Conservation (phyloP, 768 basidiomycete genomes). For the Pulveroboletus sp. region DNA sequence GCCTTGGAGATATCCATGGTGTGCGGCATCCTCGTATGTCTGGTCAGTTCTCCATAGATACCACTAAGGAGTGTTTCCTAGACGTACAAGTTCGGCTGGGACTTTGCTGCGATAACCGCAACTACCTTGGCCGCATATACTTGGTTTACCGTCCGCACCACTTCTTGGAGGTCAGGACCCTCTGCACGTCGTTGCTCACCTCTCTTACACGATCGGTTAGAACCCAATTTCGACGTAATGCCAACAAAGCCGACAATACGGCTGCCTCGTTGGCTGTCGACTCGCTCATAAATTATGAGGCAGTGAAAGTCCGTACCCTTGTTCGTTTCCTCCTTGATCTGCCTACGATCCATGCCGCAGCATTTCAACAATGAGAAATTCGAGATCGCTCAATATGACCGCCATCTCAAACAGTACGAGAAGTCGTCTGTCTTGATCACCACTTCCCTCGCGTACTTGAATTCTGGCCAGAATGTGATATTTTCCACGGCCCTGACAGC, state of each 20-base stretch:
- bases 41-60: not conserved
- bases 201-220: constrained; percentile 35
- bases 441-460: constrained; percentile 87
- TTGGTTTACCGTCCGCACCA: constrained; percentile 96
- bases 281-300: constrained; percentile 96
- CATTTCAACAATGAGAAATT: constrained; percentile 97
- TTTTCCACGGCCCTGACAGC: constrained; percentile 90
- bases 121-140: constrained; percentile 85
- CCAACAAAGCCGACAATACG: constrained; percentile 95
- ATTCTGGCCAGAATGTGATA: constrained; percentile 95
- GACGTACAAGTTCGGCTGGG: constrained; percentile 98
- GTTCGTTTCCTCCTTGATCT: not conserved
- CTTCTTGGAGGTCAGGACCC: constrained; percentile 78
- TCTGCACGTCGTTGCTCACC: not conserved
- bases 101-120: constrained; percentile 89
- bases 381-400: constrained; percentile 90
- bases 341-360: constrained; percentile 35
- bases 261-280: constrained; percentile 93
- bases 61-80: constrained; percentile 27
- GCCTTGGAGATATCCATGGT: constrained; percentile 95
- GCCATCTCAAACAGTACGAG: constrained; percentile 81
- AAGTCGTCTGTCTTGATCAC: constrained; percentile 92
- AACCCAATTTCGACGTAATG: constrained; percentile 88
- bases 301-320: constrained; percentile 74
- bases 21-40: constrained; percentile 87